phyloP scores from a whole-genome alignment of 495 filamentous ascomycete species.

The Lophium mytilinum region DNA sequence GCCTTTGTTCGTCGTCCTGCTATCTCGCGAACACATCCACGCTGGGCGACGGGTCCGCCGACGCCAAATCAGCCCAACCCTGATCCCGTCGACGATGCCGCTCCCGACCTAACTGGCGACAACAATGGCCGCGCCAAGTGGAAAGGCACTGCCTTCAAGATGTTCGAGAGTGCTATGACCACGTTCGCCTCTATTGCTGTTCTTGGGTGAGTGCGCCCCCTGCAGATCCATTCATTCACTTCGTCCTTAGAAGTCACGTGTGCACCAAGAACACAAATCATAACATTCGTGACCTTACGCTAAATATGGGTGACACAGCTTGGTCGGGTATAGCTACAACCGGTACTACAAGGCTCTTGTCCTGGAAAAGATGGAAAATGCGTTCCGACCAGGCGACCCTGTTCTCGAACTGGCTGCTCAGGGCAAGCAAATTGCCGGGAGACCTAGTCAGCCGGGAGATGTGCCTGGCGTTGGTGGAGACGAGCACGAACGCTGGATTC shows the following conservation, averaged over 20 bases:
- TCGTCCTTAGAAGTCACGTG: no score
- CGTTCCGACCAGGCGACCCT: conserved; percentile 89
- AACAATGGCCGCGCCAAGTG: conserved; percentile 21
- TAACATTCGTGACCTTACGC: no score
- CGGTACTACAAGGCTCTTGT: conserved; percentile 82
- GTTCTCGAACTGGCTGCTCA: conserved; percentile 78
- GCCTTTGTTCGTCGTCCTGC: background rate
- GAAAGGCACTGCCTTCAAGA: conserved; percentile 56
- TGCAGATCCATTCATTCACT: no score
- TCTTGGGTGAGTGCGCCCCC: conserved; percentile 50
- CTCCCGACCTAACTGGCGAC: background rate
- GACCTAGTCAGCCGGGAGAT: conserved; percentile 7
- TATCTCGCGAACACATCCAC: conserved; percentile 11
- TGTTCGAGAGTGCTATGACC: conserved; percentile 77
- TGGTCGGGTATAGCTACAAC: conserved; percentile 80
- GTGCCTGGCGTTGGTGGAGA: conserved; percentile 30
- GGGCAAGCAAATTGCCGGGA: conserved; percentile 15
- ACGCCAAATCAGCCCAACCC: conserved; percentile 22
- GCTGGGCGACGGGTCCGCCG: conserved; percentile 6
- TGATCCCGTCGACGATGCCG: conserved; percentile 23
- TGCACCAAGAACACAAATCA: no score
- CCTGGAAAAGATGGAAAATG: conserved; percentile 81
- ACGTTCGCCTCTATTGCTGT: conserved; percentile 80
- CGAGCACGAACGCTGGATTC: conserved; percentile 69
- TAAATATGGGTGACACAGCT: conserved; percentile 32